Evolutionary conservation across 495 filamentous ascomycete species (phyloP).

Genomic region (Penicillium riverlandense): DNA sequence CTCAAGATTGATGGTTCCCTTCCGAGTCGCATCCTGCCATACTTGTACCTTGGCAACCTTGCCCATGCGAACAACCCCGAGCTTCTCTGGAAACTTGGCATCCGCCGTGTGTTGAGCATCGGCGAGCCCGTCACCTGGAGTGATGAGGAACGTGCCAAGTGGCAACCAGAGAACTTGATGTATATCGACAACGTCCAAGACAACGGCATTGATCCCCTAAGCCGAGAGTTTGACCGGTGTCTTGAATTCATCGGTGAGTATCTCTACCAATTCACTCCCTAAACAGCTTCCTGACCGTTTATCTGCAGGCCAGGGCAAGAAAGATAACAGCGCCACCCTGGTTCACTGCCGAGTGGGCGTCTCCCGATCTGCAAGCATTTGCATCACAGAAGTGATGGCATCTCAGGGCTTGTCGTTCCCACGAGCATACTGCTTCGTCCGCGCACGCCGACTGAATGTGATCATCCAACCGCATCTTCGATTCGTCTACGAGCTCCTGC

Average conservation of each 20-base stretch:
- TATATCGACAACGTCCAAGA: slow-evolving; percentile 83
- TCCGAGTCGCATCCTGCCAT: slow-evolving; percentile 80
- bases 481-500: slow-evolving; percentile 69
- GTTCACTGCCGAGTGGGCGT: slow-evolving; percentile 97
- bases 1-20: slow-evolving; percentile 80
- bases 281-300: background rate
- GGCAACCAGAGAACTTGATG: slow-evolving; percentile 69
- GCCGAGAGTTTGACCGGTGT: slow-evolving; percentile 79
- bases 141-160: slow-evolving; percentile 55
- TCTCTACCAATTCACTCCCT: background rate
- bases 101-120: slow-evolving; percentile 85
- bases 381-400: slow-evolving; percentile 96
- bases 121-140: slow-evolving; percentile 83
- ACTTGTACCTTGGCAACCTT: slow-evolving; percentile 93
- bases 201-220: slow-evolving; percentile 90
- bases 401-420: slow-evolving; percentile 74
- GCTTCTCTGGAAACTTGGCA: slow-evolving; percentile 70
- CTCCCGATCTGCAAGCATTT: slow-evolving; percentile 91
- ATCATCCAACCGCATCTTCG: slow-evolving; percentile 66
- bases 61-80: slow-evolving; percentile 89
- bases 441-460: slow-evolving; percentile 76
- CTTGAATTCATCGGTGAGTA: slow-evolving; percentile 84
- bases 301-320: slow-evolving; percentile 61
- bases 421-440: slow-evolving; percentile 91
- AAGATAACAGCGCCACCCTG: slow-evolving; percentile 72